Evolutionary conservation across 192 early-diverging fungal genomes (phyloP).

Genomic region (Backusella parvicylindrica): DNA sequence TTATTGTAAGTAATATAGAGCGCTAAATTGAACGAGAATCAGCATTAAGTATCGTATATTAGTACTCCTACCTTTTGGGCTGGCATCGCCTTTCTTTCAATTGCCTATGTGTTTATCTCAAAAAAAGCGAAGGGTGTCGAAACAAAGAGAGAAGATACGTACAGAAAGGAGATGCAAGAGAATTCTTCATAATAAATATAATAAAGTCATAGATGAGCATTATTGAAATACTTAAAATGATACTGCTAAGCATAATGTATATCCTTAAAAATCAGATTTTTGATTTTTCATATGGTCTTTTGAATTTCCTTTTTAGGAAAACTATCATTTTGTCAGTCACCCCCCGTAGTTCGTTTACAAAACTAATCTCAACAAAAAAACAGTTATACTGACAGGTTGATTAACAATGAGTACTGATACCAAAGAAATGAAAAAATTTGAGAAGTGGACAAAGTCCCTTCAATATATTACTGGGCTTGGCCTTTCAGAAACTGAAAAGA

Average conservation of each 20-base stretch:
- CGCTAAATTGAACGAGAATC: background rate
- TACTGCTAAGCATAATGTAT: too few relatives aligned
- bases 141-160: background rate
- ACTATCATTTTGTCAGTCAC: background rate
- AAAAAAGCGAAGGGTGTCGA: background rate
- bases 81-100: background rate
- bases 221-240: too few relatives aligned
- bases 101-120: background rate
- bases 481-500: constrained; percentile 47
- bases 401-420: background rate
- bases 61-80: background rate
- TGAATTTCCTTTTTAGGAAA: background rate
- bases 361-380: background rate
- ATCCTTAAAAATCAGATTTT: background rate
- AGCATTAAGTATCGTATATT: background rate
- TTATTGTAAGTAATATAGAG: constrained; percentile 5
- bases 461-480: constrained; percentile 60
- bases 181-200: background rate
- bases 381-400: background rate
- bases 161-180: background rate
- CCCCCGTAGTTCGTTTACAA: background rate
- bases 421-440: constrained; percentile 59
- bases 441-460: constrained; percentile 58
- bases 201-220: background rate
- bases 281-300: background rate